Evolutionary conservation across 2,329 filamentous ascomycete species (phyloP).

Genomic region (Periconia sp.): DNA sequence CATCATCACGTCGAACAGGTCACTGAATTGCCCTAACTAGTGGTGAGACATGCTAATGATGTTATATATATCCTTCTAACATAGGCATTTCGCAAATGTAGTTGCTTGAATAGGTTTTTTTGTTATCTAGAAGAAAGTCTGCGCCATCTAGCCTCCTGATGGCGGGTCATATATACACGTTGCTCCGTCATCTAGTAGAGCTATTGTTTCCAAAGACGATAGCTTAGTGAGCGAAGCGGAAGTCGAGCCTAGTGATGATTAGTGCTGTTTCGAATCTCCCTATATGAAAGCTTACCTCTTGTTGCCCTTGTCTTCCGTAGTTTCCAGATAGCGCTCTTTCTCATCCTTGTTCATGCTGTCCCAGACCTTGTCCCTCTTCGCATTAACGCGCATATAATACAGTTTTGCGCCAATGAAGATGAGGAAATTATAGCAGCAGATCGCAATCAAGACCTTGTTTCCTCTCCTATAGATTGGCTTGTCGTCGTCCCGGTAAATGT

Average conservation of each 20-base stretch:
- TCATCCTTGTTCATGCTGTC: slow-evolving; percentile 39
- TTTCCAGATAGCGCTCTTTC: slow-evolving; percentile 43
- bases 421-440: slow-evolving; percentile 57
- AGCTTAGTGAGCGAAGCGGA: slow-evolving; percentile 38
- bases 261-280: not conserved
- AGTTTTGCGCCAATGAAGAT: slow-evolving; percentile 59
- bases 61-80: no score
- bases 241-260: slow-evolving; percentile 28
- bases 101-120: no score
- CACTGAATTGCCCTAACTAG: no score
- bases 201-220: not conserved
- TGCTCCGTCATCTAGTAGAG: no score
- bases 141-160: not conserved
- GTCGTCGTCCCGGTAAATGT: slow-evolving; percentile 63
- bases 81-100: no score
- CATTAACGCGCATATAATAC: slow-evolving; percentile 61
- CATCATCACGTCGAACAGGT: no score
- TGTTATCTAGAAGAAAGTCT: not conserved
- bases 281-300: slow-evolving; percentile 24
- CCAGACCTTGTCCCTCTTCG: slow-evolving; percentile 40
- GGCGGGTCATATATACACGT: no score
- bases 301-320: slow-evolving; percentile 45
- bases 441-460: slow-evolving; percentile 60
- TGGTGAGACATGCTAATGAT: no score
- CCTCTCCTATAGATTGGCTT: slow-evolving; percentile 58